Percentiles rank a stretch among this genome's conserved stretches.
These are phyloP conservation scores for Apiotrichum akiyoshidainum DNA, from an alignment of 1,284 basidiomycete genomes.

Conservation along the genomic window DNA sequence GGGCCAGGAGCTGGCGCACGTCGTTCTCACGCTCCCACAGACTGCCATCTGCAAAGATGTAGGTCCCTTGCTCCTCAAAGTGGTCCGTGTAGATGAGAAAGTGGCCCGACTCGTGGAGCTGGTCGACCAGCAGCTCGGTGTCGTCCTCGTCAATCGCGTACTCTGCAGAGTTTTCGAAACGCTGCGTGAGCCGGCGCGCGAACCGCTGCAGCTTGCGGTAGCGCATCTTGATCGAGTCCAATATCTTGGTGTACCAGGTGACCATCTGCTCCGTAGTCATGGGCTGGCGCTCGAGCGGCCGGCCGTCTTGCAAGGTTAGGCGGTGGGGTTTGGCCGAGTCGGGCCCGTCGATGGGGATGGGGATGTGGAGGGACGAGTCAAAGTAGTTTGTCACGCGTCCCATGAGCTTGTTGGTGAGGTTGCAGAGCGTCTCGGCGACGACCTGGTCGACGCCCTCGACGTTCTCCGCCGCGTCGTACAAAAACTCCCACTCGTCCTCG, in stretches of 20 bases:
- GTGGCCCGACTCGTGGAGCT: slow-evolving; percentile 81
- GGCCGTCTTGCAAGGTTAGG: not conserved
- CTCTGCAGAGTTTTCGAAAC: slow-evolving; percentile 94
- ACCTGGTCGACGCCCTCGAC: slow-evolving; percentile 84
- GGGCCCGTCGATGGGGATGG: slow-evolving; percentile 47
- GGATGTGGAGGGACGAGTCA: slow-evolving; percentile 84
- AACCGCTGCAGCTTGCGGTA: slow-evolving; percentile 93
- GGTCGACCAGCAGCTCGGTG: slow-evolving; percentile 74
- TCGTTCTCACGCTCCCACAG: slow-evolving; percentile 77
- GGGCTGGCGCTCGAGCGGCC: slow-evolving; percentile 26
- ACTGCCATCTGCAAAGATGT: slow-evolving; percentile 82
- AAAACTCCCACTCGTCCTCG: slow-evolving; percentile 93
- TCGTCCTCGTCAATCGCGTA: slow-evolving; percentile 79
- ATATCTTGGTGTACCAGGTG: slow-evolving; percentile 86
- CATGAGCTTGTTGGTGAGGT: slow-evolving; percentile 84
- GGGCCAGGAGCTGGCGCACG: slow-evolving; percentile 75
- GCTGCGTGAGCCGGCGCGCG: slow-evolving; percentile 73
- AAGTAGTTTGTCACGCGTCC: slow-evolving; percentile 89
- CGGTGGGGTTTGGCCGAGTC: not conserved
- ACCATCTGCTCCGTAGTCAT: slow-evolving; percentile 81
- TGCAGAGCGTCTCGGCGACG: slow-evolving; percentile 90
- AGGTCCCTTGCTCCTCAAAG: slow-evolving; percentile 88
- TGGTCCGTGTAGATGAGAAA: slow-evolving; percentile 89
- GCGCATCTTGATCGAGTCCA: slow-evolving; percentile 87
- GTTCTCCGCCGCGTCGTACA: slow-evolving; percentile 87